Evolutionary conservation across 108 stramenopile genomes (phyloP).

Genomic region (Nannochloropsis oceanica): DNA sequence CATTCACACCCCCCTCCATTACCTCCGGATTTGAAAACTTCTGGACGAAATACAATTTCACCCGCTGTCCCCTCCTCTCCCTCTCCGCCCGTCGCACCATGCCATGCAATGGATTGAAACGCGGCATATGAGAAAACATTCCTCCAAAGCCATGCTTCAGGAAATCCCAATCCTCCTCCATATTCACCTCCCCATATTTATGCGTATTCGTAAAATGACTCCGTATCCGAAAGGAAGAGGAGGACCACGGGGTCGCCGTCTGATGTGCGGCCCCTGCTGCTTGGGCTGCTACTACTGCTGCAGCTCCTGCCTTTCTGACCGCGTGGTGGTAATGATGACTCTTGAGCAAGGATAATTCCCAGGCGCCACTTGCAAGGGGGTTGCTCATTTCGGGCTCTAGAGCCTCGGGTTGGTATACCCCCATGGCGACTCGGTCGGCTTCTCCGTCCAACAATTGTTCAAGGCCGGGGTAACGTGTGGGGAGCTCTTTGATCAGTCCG

Average conservation of each 20-base stretch:
- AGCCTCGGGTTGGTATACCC: conserved; percentile 4
- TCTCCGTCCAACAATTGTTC: conserved; percentile 26
- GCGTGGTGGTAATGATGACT: background rate
- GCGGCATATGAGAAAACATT: background rate
- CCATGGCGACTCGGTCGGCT: conserved; percentile 24
- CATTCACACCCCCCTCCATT: background rate
- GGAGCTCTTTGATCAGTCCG: conserved; percentile 13
- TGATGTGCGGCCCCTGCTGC: background rate
- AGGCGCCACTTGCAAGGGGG: conserved; percentile 17
- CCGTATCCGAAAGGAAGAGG: background rate
- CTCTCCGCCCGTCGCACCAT: background rate
- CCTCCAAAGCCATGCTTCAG: background rate
- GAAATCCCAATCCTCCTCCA: background rate
- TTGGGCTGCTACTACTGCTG: background rate
- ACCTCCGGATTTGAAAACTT: background rate
- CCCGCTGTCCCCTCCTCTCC: background rate
- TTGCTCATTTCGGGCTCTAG: conserved; percentile 25
- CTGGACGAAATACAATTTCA: background rate
- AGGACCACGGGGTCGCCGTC: background rate
- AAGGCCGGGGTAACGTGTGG: conserved; percentile 16
- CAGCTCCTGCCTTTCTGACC: background rate
- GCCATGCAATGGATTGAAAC: background rate
- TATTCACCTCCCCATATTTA: background rate
- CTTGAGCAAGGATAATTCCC: conserved; percentile 30
- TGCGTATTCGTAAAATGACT: background rate